Evolutionary conservation across 1,284 basidiomycete genomes (phyloP).

Genomic region (Dichomitus squalens): DNA sequence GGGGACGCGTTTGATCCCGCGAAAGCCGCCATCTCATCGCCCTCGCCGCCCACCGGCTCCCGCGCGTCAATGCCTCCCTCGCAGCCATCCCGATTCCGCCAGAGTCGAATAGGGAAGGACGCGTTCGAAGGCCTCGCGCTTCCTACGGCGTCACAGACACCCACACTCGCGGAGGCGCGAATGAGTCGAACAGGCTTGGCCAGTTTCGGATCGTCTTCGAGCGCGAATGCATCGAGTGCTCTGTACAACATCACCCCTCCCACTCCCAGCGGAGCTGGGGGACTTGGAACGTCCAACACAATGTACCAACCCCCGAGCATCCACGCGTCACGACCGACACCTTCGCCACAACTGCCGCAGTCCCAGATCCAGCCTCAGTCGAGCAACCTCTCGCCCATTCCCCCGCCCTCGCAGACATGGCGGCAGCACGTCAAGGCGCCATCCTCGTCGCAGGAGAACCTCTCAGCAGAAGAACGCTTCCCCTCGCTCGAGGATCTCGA

Average conservation of each 20-base stretch:
- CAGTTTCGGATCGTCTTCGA: slow-evolving; percentile 38
- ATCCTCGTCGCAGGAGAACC: slow-evolving; percentile 38
- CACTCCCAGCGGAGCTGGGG: slow-evolving; percentile 19
- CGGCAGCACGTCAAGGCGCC: slow-evolving; percentile 23
- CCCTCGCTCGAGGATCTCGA: slow-evolving; percentile 80
- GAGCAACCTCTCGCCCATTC: slow-evolving; percentile 23
- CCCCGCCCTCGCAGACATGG: slow-evolving; percentile 27
- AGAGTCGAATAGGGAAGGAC: slow-evolving; percentile 49
- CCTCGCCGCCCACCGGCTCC: slow-evolving; percentile 20
- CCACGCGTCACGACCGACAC: slow-evolving; percentile 53
- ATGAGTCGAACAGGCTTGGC: slow-evolving; percentile 69
- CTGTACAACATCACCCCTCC: slow-evolving; percentile 25
- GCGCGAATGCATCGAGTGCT: slow-evolving; percentile 19
- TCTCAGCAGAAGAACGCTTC: slow-evolving; percentile 67
- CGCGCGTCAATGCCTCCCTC: slow-evolving; percentile 26
- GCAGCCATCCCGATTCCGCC: slow-evolving; percentile 12
- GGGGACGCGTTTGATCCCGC: slow-evolving; percentile 50
- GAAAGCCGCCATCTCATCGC: slow-evolving; percentile 14
- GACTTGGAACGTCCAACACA: slow-evolving; percentile 31
- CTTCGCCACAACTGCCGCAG: slow-evolving; percentile 36
- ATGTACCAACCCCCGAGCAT: slow-evolving; percentile 36
- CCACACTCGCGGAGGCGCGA: slow-evolving; percentile 75
- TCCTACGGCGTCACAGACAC: slow-evolving; percentile 48
- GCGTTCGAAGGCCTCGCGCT: slow-evolving; percentile 79
- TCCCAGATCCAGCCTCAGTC: slow-evolving; percentile 28